Base-by-base conservation (phyloP, 169 alveolate genomes). In the Plasmodium gallinaceum region DNA sequence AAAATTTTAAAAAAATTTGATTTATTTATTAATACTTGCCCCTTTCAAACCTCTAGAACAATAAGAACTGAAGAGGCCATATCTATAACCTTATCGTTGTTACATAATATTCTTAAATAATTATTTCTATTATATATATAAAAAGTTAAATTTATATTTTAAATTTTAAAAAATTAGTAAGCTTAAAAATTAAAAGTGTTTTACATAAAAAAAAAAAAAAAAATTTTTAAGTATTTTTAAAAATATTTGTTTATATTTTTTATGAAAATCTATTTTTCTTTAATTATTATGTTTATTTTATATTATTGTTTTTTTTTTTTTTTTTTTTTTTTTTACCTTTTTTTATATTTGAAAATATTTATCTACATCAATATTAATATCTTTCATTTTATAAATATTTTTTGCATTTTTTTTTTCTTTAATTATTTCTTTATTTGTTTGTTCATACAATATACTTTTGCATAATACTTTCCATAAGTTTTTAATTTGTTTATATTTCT, bases 61-160 rank as follows among this genome's bases (percentile, higher is more conserved):
- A 97, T 98, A n/a, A 83, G 99, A 54, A 97, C 99, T 24, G 99
- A 98, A 80, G 99, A 98, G 92, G 99, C 99, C 62, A 92, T 98
- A 32, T 94, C 97, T 24, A 95, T 98, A 76, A 93, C 98, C 20
- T 52, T 96, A 58, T 92, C 97, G 9, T n/a, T 65, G 52, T 80
- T 80, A 18, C 90, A 80, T 18, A 43, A 43, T 46, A 80, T 80
- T 46, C 72, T 80, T 2, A 70, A 18, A 16, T 32, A 32, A 32
- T 2, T 32, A 32, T 4, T 32, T 32, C 18, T 10, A 12, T 10
- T 48, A 48, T 48, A 48, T 48, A 48, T 1, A 48, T 48, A 12
- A 12, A n/a, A 10, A 48, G 3, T 48, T 48, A 48, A 10, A 48
- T 48, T 2, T 48, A n/a, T 5, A 48, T 48, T 10, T 48, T 1